Conservation (phyloP, 2,329 filamentous ascomycete genomes). For the Whalleya microplaca region DNA sequence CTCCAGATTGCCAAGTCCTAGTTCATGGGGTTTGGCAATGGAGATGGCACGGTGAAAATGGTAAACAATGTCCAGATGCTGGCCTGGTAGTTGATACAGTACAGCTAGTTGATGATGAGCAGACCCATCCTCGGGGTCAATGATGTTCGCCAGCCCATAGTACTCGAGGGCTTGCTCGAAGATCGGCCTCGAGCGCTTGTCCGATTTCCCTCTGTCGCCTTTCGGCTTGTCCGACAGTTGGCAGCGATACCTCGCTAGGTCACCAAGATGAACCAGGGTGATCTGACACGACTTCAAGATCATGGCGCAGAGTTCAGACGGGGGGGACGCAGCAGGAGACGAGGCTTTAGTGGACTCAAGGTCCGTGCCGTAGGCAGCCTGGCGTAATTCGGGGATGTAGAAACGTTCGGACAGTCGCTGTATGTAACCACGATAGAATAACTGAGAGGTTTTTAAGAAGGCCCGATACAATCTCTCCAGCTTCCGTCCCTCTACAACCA, state of each 20-base stretch:
- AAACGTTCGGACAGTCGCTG: constrained; percentile 71
- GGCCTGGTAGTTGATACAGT: constrained; percentile 75
- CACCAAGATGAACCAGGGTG: constrained; percentile 84
- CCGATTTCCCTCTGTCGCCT: constrained; percentile 42
- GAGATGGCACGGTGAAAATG: constrained; percentile 84
- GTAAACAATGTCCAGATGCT: constrained; percentile 85
- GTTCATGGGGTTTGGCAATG: constrained; percentile 73
- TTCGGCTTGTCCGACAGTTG: constrained; percentile 72
- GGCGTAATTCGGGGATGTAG: constrained; percentile 54
- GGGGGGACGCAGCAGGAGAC: constrained; percentile 48
- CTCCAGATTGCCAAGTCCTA: constrained; percentile 76
- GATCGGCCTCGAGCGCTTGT: constrained; percentile 66
- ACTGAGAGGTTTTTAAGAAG: constrained; percentile 86
- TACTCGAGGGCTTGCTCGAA: constrained; percentile 83
- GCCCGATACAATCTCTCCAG: constrained; percentile 79
- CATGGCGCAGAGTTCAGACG: constrained; percentile 52
- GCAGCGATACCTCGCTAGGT: constrained; percentile 83
- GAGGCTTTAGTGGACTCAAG: constrained; percentile 47
- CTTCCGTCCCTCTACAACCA: constrained; percentile 71
- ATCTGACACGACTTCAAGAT: constrained; percentile 78
- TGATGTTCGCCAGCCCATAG: constrained; percentile 78
- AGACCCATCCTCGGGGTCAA: constrained; percentile 78
- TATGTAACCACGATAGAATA: constrained; percentile 87
- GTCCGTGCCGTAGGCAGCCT: constrained; percentile 48
- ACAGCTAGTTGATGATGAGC: constrained; percentile 92